A percentile compares a stretch with the other conserved stretches of the same genome.
These are phyloP conservation scores for Botryotinia narcissicola DNA, from an alignment of 2,329 filamentous ascomycete genomes.

Conservation along the genomic window DNA sequence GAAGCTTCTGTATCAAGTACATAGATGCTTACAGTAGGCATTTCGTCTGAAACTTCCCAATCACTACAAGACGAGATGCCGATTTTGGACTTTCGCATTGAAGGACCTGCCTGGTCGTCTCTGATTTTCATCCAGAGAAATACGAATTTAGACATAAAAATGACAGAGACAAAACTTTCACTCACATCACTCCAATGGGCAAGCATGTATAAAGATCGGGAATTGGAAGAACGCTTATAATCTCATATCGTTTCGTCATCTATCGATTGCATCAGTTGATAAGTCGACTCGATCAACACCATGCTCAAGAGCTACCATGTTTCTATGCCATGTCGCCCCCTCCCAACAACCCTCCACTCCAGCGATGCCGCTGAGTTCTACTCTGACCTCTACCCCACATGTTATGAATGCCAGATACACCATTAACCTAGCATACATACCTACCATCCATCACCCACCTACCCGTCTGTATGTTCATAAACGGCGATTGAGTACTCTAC, in stretches of 20 bases:
- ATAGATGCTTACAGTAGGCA: not conserved
- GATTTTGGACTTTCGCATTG: not conserved
- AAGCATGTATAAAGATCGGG: not conserved
- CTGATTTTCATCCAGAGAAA: not conserved
- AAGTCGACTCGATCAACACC: not conserved
- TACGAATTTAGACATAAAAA: not conserved
- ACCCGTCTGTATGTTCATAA: slow-evolving; percentile 6
- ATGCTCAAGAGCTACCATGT: not conserved
- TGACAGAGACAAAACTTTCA: not conserved
- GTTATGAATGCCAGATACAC: slow-evolving; percentile 1
- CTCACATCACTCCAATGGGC: not conserved
- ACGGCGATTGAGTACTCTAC: not conserved
- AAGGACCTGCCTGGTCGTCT: not conserved
- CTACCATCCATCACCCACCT: not conserved
- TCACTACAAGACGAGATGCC: not conserved
- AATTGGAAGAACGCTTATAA: not conserved
- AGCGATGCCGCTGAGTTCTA: not conserved
- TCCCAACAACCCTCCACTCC: not conserved
- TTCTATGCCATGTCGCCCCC: not conserved
- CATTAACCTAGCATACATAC: not conserved
- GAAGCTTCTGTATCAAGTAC: not conserved
- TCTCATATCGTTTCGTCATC: slow-evolving; percentile 6
- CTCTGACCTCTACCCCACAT: not conserved
- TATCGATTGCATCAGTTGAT: slow-evolving; percentile 4
- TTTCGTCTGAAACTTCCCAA: not conserved